Evolutionary conservation across 345 rosid genomes (phyloP).

Genomic region (Citrus australasica): DNA sequence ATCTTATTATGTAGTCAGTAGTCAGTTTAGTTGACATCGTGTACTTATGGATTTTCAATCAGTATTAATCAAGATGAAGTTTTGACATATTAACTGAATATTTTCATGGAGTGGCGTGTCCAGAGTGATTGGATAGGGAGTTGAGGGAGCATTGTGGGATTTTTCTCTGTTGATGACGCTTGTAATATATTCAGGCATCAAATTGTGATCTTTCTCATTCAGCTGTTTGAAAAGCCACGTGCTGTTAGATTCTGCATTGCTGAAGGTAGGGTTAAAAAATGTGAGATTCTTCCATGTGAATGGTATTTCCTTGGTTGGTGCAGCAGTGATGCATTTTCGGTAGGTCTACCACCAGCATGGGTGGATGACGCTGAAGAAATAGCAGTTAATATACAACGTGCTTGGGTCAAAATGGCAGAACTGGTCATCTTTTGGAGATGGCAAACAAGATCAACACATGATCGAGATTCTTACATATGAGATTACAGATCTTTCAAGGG

Average conservation of each 20-base stretch:
- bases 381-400: slow-evolving; percentile 67
- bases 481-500: slow-evolving; percentile 39
- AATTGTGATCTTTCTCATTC: neutral
- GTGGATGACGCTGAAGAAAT: slow-evolving; percentile 93
- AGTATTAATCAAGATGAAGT: neutral
- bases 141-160: neutral
- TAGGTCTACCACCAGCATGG: slow-evolving; percentile 92
- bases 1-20: neutral
- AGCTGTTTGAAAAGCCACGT: neutral
- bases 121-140: neutral
- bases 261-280: neutral
- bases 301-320: slow-evolving; percentile 28
- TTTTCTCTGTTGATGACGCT: neutral
- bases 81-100: neutral
- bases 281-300: neutral
- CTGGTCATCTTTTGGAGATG: slow-evolving; percentile 86
- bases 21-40: neutral
- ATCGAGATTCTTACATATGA: slow-evolving; percentile 84
- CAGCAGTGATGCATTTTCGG: slow-evolving; percentile 64
- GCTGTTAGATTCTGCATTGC: neutral
- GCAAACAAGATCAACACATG: slow-evolving; percentile 75
- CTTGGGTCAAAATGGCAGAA: slow-evolving; percentile 65
- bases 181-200: neutral
- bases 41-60: neutral
- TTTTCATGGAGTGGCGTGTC: neutral